These are phyloP conservation scores for Penicillium subrubescens DNA, from an alignment of 495 filamentous ascomycete species.

Conservation along the genomic window DNA sequence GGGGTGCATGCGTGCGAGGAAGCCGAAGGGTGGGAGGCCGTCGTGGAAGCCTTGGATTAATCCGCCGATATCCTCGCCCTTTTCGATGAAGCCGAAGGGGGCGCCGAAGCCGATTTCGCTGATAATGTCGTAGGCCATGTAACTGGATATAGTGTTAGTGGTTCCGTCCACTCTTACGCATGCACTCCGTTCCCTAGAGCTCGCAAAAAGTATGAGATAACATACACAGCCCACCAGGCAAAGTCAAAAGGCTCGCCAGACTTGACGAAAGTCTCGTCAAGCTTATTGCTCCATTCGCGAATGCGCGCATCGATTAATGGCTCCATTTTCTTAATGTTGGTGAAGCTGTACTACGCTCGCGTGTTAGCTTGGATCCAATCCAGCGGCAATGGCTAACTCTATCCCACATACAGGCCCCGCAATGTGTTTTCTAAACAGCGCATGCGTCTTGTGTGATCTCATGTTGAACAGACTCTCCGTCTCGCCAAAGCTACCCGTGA, in stretches of 20 bases:
- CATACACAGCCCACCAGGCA: conserved; percentile 52
- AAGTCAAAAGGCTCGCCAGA: conserved; percentile 53
- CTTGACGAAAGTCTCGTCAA: conserved; percentile 44
- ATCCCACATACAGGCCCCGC: conserved; percentile 31
- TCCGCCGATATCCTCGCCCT: conserved; percentile 57
- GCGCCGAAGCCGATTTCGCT: conserved; percentile 64
- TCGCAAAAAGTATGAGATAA: neutral
- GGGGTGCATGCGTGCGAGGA: conserved; percentile 53
- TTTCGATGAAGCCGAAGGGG: conserved; percentile 62
- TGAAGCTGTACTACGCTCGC: conserved; percentile 50
- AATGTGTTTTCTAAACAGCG: conserved; percentile 47
- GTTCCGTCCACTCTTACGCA: neutral
- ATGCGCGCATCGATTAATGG: conserved; percentile 48
- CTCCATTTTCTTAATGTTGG: conserved; percentile 57
- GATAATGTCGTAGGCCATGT: conserved; percentile 65
- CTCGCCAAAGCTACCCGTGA: conserved; percentile 51
- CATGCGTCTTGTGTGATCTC: conserved; percentile 49
- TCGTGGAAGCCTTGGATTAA: conserved; percentile 57
- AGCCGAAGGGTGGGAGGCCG: conserved; percentile 49
- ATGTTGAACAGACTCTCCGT: conserved; percentile 52
- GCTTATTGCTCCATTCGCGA: conserved; percentile 43
- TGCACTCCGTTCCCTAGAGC: neutral
- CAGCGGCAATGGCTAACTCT: neutral
- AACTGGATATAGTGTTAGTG: conserved; percentile 23
- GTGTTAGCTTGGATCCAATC: conserved; percentile 12